phyloP scores from a whole-genome alignment of 306 rosid species.

The Phaseolus lunatus region DNA sequence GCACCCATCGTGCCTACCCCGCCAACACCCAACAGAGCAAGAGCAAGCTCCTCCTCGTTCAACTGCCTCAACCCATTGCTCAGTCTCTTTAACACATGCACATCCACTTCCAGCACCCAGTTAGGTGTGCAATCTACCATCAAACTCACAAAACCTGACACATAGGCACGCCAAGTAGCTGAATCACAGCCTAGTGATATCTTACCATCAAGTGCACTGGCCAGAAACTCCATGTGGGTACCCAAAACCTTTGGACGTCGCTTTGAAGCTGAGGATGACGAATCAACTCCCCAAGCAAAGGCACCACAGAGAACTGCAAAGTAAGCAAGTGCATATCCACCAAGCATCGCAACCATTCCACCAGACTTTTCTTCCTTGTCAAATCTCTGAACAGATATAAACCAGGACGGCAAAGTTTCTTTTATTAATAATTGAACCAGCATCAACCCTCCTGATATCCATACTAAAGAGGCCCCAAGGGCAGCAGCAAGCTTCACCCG shows the following conservation, averaged over 20 bases:
- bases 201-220: conserved; percentile 91
- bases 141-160: conserved; percentile 79
- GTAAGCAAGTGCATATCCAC: conserved; percentile 90
- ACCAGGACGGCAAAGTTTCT: conserved; percentile 96
- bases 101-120: conserved; percentile 91
- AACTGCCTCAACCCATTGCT: conserved; percentile 82
- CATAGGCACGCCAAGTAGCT: conserved; percentile 92
- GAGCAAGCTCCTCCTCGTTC: conserved; percentile 89
- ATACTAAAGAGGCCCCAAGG: conserved; percentile 86
- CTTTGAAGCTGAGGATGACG: conserved; percentile 79
- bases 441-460: conserved; percentile 82
- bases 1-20: conserved; percentile 85
- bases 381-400: conserved; percentile 76
- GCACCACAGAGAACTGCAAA: conserved; percentile 83
- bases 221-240: conserved; percentile 89
- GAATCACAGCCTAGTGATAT: conserved; percentile 89
- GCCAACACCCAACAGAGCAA: conserved; percentile 75
- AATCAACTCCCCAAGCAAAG: conserved; percentile 94
- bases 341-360: conserved; percentile 85
- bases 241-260: conserved; percentile 82
- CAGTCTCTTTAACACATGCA: conserved; percentile 75
- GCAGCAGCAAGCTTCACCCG: conserved; percentile 89
- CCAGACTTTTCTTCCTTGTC: conserved; percentile 63
- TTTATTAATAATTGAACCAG: conserved; percentile 81
- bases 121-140: conserved; percentile 83